Evolutionary conservation across 352 stramenopile genomes (phyloP), one percentile per base, ranked within the genome.

Genomic region (Blastocystis sp.): DNA sequence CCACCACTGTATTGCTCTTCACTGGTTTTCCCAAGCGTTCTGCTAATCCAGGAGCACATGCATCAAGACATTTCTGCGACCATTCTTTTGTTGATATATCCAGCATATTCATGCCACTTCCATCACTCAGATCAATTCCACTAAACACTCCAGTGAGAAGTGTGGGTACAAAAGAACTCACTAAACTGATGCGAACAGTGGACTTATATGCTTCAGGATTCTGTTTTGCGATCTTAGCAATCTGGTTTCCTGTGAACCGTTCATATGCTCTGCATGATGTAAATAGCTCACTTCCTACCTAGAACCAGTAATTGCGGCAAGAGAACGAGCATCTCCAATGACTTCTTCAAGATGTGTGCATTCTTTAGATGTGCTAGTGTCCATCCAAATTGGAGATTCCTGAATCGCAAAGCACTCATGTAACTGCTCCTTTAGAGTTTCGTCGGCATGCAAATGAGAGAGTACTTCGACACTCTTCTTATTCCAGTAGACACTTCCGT

Each of bases 171-270:
- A 90, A 88, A 4, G 81, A 87, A 57, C 73, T 90, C 69, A 91
- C 69, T 7, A 91, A 42, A 48, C n/a, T 58, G 22, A 91, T 87
- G 2, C 56, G 62, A 22, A 60, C 59, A 35, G 89, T 90, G 6
- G 56, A 22, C 30, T 54, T 33, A 42, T 87, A 91, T 1, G 40
- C 56, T 1, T 40, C 66, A 5, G 70, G 89, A n/a, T 91, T 4
- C 0, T 54, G 3, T n/a, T 58, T 53, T 30, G 60, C 73, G 30
- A 91, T 80, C 11, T 69, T 42, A 1, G 89, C 82, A 56, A 91
- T 90, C 51, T 91, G 82, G 37, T 90, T 89, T 4, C 89, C 90
- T 5, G 90, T 91, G 66, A 91, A 91, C 3, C 90, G 81, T 68
- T 90, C 87, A 19, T 89, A 90, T 19, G 88, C 90, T 80, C 69